Percentiles rank a stretch among this genome's conserved stretches.
Conservation (phyloP, 257 asterid genomes). For the Plectranthus barbatus region DNA sequence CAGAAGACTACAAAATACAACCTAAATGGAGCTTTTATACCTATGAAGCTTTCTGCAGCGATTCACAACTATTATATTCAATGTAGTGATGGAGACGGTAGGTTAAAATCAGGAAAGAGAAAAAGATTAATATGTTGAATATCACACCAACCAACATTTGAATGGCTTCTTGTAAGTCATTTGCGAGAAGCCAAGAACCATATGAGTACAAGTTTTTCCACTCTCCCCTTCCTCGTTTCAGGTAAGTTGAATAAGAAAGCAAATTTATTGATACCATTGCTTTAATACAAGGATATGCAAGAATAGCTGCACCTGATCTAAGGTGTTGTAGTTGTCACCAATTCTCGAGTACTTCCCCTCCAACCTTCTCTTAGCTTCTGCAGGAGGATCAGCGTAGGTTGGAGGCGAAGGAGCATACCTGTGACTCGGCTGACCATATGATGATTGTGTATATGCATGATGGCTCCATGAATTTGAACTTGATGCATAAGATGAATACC, state of each 20-base stretch:
- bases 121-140: not conserved
- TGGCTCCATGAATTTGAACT: slow-evolving; percentile 45
- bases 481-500: slow-evolving; percentile 64
- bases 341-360: slow-evolving; percentile 83
- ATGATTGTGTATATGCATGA: slow-evolving; percentile 33
- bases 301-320: slow-evolving; percentile 56
- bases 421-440: slow-evolving; percentile 51
- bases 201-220: not conserved
- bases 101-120: not conserved
- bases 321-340: slow-evolving; percentile 63
- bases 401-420: slow-evolving; percentile 44
- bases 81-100: not conserved
- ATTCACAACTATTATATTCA: not conserved
- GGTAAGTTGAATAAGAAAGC: not conserved
- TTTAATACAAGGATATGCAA: not conserved
- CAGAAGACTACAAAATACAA: not conserved
- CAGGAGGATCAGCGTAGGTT: slow-evolving; percentile 42
- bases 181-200: not conserved
- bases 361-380: slow-evolving; percentile 42
- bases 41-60: not conserved
- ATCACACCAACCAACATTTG: not conserved
- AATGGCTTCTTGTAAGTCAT: not conserved
- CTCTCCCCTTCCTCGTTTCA: not conserved
- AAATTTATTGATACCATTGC: no score
- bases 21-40: not conserved